phyloP scores from a whole-genome alignment of 2,329 filamentous ascomycete species.

The Dactylonectria estremocensis region DNA sequence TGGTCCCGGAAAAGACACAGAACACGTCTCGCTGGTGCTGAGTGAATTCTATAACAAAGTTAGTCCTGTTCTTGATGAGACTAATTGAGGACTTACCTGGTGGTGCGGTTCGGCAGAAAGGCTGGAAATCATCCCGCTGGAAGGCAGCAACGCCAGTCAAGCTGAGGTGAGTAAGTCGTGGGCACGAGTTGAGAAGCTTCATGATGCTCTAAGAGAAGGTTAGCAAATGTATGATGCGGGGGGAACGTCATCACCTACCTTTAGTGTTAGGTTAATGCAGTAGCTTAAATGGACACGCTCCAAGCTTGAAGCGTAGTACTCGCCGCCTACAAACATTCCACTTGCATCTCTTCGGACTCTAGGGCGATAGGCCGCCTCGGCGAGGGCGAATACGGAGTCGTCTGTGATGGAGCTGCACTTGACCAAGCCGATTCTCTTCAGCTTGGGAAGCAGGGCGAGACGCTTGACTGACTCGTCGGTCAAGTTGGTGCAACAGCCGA shows the following conservation, averaged over 20 bases:
- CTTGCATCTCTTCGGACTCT: slow-evolving; percentile 65
- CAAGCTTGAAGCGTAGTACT: slow-evolving; percentile 75
- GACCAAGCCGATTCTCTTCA: slow-evolving; percentile 94
- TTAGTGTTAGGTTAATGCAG: slow-evolving; percentile 86
- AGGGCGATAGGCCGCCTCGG: slow-evolving; percentile 74
- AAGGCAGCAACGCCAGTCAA: slow-evolving; percentile 95
- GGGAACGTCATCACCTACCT: slow-evolving; percentile 67
- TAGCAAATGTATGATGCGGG: slow-evolving; percentile 23
- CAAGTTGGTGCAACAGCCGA: slow-evolving; percentile 93
- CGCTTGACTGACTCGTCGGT: slow-evolving; percentile 90
- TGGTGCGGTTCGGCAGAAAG: slow-evolving; percentile 90
- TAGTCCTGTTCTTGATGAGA: slow-evolving; percentile 37
- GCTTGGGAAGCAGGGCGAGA: slow-evolving; percentile 88
- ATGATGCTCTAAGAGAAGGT: slow-evolving; percentile 81
- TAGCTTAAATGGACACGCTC: slow-evolving; percentile 98
- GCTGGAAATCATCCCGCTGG: slow-evolving; percentile 85
- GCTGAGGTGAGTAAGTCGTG: slow-evolving; percentile 92
- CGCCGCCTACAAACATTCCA: slow-evolving; percentile 64
- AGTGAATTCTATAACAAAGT: slow-evolving; percentile 81
- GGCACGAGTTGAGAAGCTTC: slow-evolving; percentile 89
- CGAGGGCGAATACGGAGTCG: slow-evolving; percentile 87
- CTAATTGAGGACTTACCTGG: slow-evolving; percentile 65
- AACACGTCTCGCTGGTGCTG: slow-evolving; percentile 96
- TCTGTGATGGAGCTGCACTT: slow-evolving; percentile 95
- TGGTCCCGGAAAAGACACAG: slow-evolving; percentile 94